Base-by-base conservation (phyloP, 169 alveolate species). In the Plasmodium reichenowi region DNA sequence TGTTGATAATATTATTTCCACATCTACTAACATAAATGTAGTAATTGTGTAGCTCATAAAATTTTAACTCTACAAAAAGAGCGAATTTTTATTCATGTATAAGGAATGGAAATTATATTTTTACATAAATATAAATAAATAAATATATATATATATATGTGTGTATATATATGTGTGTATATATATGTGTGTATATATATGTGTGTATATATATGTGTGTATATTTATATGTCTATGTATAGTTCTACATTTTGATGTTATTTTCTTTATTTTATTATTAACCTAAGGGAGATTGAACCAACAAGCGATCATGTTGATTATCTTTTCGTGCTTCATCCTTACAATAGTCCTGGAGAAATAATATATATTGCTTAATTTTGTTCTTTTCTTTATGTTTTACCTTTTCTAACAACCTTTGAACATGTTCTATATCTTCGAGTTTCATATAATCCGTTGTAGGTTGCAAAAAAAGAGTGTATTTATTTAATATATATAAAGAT, bases 401-500 rank as follows among this genome's bases (percentile, higher is more conserved):
- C 15, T 15, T 26, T 20, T 80, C 59, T 50, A 80, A 56, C 17
- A 80, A 60, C 6, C 29, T 52, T 29, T 56, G 72, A 24, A 80
- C 90, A 13, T 80, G 73, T 6, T 80, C 85, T 66, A 67, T 48
- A 38, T 80, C 90, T 47, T 48, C 47, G 60, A 80, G 12, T 72
- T 50, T 80, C 90, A 80, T 80, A 43, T 80, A 80, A 48, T 80
- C 85, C 1, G 90, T 80, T 43, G 50, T 38, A 4, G 90, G 90
- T 7, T 59, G 22, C 2, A 80, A 62, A 48, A 80, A 80, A 13
- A 80, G 38, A n/a, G 90, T 80, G 58, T 80, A 80, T 50, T 80
- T 80, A 38, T 80, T 80, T 59, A 80, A 50, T 47, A 80, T 48
- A 56, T 80, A 80, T 60, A 80, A 68, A 0, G 90, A 80, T 24